Evolutionary conservation across 805 yeast genomes (phyloP).

Genomic region (Metschnikowia noctiluminum): DNA sequence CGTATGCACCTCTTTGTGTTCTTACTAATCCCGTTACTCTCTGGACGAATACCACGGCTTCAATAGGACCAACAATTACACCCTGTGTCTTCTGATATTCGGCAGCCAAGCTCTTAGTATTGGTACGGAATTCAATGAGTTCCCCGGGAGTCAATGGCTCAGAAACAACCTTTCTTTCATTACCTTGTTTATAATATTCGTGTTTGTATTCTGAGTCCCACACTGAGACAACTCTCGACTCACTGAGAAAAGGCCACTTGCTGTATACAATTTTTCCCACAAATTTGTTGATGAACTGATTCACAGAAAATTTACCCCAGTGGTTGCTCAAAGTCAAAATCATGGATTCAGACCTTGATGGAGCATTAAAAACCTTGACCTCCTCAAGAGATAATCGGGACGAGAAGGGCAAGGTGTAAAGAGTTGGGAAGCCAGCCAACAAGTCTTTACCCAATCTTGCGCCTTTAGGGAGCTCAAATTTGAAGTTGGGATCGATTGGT

Average conservation of each 20-base stretch:
- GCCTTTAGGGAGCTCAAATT: constrained; percentile 59
- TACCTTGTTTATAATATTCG: constrained; percentile 34
- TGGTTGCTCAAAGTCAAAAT: constrained; percentile 58
- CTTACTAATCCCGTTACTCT: constrained; percentile 77
- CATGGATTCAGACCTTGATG: constrained; percentile 80
- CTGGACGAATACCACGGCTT: constrained; percentile 64
- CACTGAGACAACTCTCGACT: constrained; percentile 66
- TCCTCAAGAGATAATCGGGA: constrained; percentile 55
- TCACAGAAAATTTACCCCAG: constrained; percentile 52
- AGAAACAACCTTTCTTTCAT: constrained; percentile 24
- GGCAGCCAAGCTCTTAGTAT: constrained; percentile 36
- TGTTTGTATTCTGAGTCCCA: constrained; percentile 52
- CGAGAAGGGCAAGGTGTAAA: constrained; percentile 64
- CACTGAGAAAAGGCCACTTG: constrained; percentile 89
- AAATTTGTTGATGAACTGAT: constrained; percentile 62
- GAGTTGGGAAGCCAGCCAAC: constrained; percentile 87
- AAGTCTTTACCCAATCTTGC: constrained; percentile 68
- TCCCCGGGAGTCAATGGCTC: constrained; percentile 43
- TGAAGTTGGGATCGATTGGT: constrained; percentile 38
- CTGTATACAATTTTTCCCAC: constrained; percentile 65
- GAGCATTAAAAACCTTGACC: constrained; percentile 77
- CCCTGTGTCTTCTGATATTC: constrained; percentile 57
- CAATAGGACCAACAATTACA: constrained; percentile 50
- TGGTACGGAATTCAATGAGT: constrained; percentile 42
- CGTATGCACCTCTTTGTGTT: constrained; percentile 65